These are phyloP conservation scores for Prunus dulcis DNA, from an alignment of 306 rosid genomes.

Conservation along the genomic window DNA sequence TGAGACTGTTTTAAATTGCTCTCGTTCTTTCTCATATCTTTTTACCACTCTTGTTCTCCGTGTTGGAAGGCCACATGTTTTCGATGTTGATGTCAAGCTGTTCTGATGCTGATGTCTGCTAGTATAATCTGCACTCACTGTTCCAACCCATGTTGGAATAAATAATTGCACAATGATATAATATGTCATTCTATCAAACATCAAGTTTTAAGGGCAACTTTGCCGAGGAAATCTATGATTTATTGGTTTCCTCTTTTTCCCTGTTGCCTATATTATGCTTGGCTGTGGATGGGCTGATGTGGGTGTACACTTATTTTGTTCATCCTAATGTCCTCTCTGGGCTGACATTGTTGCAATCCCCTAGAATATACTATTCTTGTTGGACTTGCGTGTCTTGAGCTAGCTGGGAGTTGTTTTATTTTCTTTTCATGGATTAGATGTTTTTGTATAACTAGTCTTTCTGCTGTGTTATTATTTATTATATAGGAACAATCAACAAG, in stretches of 20 bases:
- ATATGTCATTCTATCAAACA: neutral
- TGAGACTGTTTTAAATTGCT: neutral
- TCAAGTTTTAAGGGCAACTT: conserved; percentile 43
- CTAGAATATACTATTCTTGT: neutral
- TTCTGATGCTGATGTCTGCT: neutral
- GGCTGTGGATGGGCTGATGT: conserved; percentile 15
- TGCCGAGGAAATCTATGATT: conserved; percentile 43
- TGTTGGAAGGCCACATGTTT: neutral
- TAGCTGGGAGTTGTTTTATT: neutral
- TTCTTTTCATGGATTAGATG: neutral
- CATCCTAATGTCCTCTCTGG: neutral
- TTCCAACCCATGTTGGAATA: neutral
- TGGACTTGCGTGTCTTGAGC: neutral
- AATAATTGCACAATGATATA: too few relatives aligned
- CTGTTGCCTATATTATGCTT: conserved; percentile 52
- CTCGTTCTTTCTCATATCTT: neutral
- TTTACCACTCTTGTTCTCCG: neutral
- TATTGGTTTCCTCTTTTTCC: conserved; percentile 59
- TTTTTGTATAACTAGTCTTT: conserved; percentile 4
- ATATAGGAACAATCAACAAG: neutral
- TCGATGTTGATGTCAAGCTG: neutral
- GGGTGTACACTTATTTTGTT: conserved; percentile 16
- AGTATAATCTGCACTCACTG: neutral
- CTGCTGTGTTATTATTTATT: neutral
- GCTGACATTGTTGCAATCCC: neutral